Evolutionary conservation across 306 rosid genomes (phyloP), one percentile per base, ranked within the genome.

Genomic region (Mimosa bimucronata): DNA sequence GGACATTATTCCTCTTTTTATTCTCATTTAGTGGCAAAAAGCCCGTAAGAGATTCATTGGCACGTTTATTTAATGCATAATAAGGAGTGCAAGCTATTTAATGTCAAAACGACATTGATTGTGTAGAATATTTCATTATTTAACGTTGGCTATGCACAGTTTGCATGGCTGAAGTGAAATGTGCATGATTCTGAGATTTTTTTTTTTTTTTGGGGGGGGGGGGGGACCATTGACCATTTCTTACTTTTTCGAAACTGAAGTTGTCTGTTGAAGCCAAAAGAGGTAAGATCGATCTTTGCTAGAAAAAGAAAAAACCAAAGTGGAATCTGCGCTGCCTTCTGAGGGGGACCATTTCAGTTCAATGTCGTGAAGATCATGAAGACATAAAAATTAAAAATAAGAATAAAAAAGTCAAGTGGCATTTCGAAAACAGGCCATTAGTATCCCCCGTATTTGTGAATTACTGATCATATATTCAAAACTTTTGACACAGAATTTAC

Each of bases 321-420:
- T 29, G 28, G 34, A 13, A n/a, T 21, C 16, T 57, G 15, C 78
- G 5, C 1, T n/a, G 31, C 10, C 15, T 52, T 46, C 21, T 44
- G 66, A 4, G 48, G 78, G 48, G 78, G 67, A 55, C 64, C 78
- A 74, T 74, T 74, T 53, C 38, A 30, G 38, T 52, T 18, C 11
- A 29, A 21, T 21, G 55, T 52, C 41, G 9, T 16, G 42, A 70
- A 70, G 11, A 44, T 34, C 45, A 37, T 44, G 57, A 25, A 15
- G 53, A 44, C 9, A 1, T 11, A 10, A 41, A 30, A 19, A 29
- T 15, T 28, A 21, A 55, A 7, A 10, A 15, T 61, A 5, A 58
- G 12, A 58, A 10, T 0, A 0, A n/a, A 25, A 42, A 1, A 25
- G 38, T 26, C 58, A 23, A 52, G 12, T 45, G 41, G 42, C 76